phyloP scores from a whole-genome alignment of 1,284 basidiomycete species.

The Tremellales sp. region DNA sequence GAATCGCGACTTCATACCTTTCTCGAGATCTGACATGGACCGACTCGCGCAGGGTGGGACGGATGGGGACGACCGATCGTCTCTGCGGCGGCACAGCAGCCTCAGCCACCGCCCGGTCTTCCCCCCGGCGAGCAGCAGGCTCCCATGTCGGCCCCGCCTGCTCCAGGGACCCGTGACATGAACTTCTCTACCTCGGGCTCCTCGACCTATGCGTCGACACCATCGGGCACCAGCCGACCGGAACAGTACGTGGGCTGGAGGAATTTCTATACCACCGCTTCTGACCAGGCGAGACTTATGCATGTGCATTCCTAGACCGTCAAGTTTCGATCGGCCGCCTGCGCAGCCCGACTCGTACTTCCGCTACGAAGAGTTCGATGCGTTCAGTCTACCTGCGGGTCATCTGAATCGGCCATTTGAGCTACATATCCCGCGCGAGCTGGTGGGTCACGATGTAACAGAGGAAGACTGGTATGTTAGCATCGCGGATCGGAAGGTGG shows the following conservation, averaged over 20 bases:
- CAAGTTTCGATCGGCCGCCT: constrained; percentile 35
- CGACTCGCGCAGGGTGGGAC: constrained; percentile 30
- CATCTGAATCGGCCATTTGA: constrained; percentile 31
- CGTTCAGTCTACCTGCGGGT: constrained; percentile 28
- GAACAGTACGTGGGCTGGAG: constrained; percentile 38
- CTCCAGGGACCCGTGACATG: constrained; percentile 2
- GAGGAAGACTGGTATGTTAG: constrained; percentile 35
- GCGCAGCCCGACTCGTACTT: constrained; percentile 30
- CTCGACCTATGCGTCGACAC: background rate
- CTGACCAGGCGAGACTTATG: constrained; percentile 4
- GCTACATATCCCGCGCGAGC: constrained; percentile 31
- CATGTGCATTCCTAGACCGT: constrained; percentile 23
- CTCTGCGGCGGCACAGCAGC: constrained; percentile 14
- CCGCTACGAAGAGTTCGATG: constrained; percentile 35
- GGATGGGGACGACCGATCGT: constrained; percentile 41
- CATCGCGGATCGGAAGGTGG: background rate
- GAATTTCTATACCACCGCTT: constrained; percentile 19
- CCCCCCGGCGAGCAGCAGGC: constrained; percentile 2
- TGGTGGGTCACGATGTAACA: constrained; percentile 33
- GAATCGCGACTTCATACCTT: background rate
- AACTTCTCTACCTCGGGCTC: background rate
- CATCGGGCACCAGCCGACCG: constrained; percentile 24
- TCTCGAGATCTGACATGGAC: background rate
- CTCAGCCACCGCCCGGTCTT: background rate
- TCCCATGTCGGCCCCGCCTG: background rate